Evolutionary conservation across 2,329 filamentous ascomycete genomes (phyloP).

Genomic region (Ceratocystis papillata): DNA sequence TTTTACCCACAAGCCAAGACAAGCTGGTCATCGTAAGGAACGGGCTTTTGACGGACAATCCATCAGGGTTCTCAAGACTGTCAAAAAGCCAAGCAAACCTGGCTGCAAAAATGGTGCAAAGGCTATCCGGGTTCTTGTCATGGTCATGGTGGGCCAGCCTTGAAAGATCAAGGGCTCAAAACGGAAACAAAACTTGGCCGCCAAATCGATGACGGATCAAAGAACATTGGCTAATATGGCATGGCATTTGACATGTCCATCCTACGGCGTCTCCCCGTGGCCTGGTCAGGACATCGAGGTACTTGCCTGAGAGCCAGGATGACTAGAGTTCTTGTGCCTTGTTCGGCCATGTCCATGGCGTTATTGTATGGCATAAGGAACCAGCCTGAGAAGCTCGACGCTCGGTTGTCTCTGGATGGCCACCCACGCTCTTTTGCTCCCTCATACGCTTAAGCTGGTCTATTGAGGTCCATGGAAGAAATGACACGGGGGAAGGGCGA

Average conservation of each 20-base stretch:
- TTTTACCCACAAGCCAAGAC: conserved; percentile 13
- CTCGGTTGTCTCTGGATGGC: conserved; percentile 4
- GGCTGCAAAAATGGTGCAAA: conserved; percentile 7
- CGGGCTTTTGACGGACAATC: conserved; percentile 12
- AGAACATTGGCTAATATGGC: conserved; percentile 1
- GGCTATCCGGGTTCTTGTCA: conserved; percentile 13
- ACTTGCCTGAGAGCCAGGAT: background rate
- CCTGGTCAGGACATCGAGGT: background rate
- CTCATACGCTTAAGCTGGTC: background rate
- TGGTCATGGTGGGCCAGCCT: background rate
- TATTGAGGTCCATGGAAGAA: background rate
- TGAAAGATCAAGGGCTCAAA: background rate
- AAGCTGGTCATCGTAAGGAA: conserved; percentile 4
- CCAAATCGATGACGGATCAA: conserved; percentile 9
- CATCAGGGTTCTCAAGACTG: conserved; percentile 9
- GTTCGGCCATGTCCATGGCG: conserved; percentile 1
- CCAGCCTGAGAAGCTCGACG: background rate
- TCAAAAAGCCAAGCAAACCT: conserved; percentile 10
- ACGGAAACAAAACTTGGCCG: background rate
- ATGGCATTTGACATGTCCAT: background rate
- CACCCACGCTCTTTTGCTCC: background rate
- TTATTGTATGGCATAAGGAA: background rate
- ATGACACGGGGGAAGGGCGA: background rate
- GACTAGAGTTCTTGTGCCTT: background rate
- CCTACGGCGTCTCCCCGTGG: background rate